A percentile compares a stretch with the other conserved stretches of the same genome.
Evolutionary conservation across 2,329 filamentous ascomycete genomes (phyloP).

Genomic region (Neobulgaria alba): DNA sequence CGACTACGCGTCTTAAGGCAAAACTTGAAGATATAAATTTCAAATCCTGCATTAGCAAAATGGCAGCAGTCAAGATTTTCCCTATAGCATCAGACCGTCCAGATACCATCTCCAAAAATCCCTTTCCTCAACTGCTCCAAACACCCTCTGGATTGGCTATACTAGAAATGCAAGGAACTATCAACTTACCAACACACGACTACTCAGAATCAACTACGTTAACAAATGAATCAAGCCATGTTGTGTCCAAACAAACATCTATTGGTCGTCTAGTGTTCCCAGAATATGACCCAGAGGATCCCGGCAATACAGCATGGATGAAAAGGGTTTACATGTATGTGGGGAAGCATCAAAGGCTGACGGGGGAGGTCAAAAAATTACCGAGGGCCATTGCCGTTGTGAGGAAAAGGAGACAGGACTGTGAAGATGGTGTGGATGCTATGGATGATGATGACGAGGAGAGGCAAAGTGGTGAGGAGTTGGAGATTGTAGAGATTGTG

Average conservation of each 20-base stretch:
- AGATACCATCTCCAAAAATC: constrained; percentile 32
- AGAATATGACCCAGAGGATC: constrained; percentile 51
- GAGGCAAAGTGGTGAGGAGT: constrained; percentile 39
- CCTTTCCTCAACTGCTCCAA: constrained; percentile 74
- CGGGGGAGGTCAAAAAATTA: constrained; percentile 84
- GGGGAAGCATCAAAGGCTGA: constrained; percentile 79
- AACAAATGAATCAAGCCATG: background rate
- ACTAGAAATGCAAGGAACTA: constrained; percentile 83
- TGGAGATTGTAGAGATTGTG: constrained; percentile 83
- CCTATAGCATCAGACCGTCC: too few species aligned
- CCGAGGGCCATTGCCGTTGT: constrained; percentile 73
- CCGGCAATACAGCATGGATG: constrained; percentile 68
- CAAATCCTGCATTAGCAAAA: too few species aligned
- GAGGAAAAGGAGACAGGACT: constrained; percentile 37
- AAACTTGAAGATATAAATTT: too few species aligned
- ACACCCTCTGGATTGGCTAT: constrained; percentile 85
- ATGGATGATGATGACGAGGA: constrained; percentile 20
- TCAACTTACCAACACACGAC: constrained; percentile 59
- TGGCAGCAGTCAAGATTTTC: too few species aligned
- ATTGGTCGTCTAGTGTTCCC: constrained; percentile 75
- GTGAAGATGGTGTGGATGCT: constrained; percentile 3
- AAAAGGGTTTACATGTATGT: constrained; percentile 83
- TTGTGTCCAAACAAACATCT: constrained; percentile 33
- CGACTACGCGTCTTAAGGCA: too few species aligned
- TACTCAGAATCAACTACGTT: constrained; percentile 19